These are phyloP conservation scores for Cephaloascus albidus DNA, from an alignment of 805 yeast species.

Conservation along the genomic window DNA sequence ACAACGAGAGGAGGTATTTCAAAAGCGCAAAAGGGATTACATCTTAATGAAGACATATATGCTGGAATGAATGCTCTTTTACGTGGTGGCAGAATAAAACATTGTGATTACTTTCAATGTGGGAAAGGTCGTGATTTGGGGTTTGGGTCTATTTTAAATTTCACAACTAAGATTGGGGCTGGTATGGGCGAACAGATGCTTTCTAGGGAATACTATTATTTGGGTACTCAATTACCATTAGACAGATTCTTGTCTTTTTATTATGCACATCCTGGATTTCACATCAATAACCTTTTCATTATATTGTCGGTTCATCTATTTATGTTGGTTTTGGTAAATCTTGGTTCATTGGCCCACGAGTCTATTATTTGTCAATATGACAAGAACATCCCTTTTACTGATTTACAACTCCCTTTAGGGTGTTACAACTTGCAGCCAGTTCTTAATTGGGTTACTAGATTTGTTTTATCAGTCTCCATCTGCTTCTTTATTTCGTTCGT, in stretches of 20 bases:
- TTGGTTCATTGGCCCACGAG: constrained; percentile 74
- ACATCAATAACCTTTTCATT: constrained; percentile 81
- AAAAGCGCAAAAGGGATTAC: constrained; percentile 89
- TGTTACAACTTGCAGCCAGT: constrained; percentile 83
- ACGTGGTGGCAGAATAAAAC: constrained; percentile 91
- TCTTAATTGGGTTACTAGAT: constrained; percentile 82
- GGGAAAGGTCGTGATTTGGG: constrained; percentile 97
- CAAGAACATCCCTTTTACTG: constrained; percentile 61
- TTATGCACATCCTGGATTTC: constrained; percentile 97
- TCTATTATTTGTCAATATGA: constrained; percentile 60
- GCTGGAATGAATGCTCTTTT: constrained; percentile 89
- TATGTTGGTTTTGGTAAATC: constrained; percentile 67
- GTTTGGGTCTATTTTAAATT: constrained; percentile 83
- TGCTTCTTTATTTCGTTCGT: constrained; percentile 89
- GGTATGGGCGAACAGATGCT: constrained; percentile 98
- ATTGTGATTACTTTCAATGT: constrained; percentile 92
- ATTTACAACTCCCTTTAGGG: constrained; percentile 66
- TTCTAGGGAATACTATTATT: constrained; percentile 83
- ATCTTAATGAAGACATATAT: constrained; percentile 88
- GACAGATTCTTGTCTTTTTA: constrained; percentile 88
- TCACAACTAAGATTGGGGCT: constrained; percentile 93
- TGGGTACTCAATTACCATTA: constrained; percentile 83
- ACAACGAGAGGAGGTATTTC: constrained; percentile 93
- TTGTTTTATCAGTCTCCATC: constrained; percentile 82
- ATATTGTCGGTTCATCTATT: constrained; percentile 81